Evolutionary conservation across 2,329 filamentous ascomycete genomes (phyloP), one percentile per base, ranked within the genome.

Genomic region (Epichloe aotearoae): DNA sequence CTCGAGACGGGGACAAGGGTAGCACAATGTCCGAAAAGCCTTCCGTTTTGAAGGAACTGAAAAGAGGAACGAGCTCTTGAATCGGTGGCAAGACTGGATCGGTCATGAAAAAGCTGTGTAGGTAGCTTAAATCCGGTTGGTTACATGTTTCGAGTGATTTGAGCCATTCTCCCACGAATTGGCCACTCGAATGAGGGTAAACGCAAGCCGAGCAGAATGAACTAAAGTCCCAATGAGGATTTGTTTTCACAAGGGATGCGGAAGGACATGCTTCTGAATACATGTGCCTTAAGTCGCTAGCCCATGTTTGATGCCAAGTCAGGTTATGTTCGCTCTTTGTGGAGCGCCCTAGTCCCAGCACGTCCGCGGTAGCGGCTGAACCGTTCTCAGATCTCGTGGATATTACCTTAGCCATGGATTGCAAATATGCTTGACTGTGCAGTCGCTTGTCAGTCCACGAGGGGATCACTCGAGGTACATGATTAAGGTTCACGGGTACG

Each of bases 1-100:
- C 53, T 20, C 56, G 52, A 14, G 26, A 77, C 74, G 53, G 50
- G 49, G 58, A 74, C 71, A 79, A 60, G 0, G 88, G 87, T 49
- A 89, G 84, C 20, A 90, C 66, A 36, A 94, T 86, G 61, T 94
- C 88, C 55, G 76, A 80, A 66, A 86, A 91, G 4, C 82, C 81
- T 43, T 77, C 73, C 1, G 83, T 79, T 58, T 88, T 88, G 46
- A 80, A 83, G 52, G 85, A 76, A 54, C 86, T 86, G 66, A 93
- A 93, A 11, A 93, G 70, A 0, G 88, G 88, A 2, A 85, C 66
- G 4, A 93, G 72, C 19, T 82, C 73, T 54, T 79, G 75, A 1
- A 83, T 76, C 0, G 82, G 77, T 46, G 79, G 77, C 55, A 80
- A 72, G 1, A 76, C 72, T 7, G 83, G 77, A 0, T 83, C 77